Conservation (phyloP, 768 basidiomycete genomes). For the Rhodotorula sphaerocarpa region DNA sequence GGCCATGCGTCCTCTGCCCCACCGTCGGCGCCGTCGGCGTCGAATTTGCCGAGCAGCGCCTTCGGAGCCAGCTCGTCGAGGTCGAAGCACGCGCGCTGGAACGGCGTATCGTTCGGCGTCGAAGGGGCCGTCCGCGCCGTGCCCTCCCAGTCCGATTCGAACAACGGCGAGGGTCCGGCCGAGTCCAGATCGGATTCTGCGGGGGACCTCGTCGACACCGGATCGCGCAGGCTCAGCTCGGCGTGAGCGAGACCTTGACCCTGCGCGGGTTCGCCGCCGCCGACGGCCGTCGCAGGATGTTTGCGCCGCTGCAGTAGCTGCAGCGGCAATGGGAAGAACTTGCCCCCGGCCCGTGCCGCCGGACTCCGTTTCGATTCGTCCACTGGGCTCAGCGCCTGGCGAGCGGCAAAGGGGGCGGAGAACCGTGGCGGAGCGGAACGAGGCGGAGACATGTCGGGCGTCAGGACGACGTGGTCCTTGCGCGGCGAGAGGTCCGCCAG, state of each 20-base stretch:
- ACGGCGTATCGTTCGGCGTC: constrained; percentile 31
- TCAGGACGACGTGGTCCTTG: constrained; percentile 9
- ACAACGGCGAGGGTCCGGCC: constrained; percentile 19
- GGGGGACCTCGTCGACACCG: background rate
- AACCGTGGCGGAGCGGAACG: constrained; percentile 11
- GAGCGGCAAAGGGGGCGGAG: constrained; percentile 8
- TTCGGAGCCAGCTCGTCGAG: constrained; percentile 17
- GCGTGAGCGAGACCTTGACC: too few relatives aligned
- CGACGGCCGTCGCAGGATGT: background rate
- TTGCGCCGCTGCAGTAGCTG: constrained; percentile 17
- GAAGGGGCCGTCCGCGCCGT: constrained; percentile 24
- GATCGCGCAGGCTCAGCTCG: background rate
- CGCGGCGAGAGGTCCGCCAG: background rate
- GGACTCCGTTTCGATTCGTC: background rate
- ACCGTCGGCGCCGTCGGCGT: too few relatives aligned
- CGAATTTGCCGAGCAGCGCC: constrained; percentile 1
- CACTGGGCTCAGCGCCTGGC: background rate
- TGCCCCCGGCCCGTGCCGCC: background rate
- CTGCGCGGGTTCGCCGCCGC: background rate
- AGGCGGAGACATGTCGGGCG: background rate
- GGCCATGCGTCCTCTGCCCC: too few relatives aligned
- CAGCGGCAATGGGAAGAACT: constrained; percentile 23
- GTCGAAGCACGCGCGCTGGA: constrained; percentile 15
- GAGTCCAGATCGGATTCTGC: constrained; percentile 25
- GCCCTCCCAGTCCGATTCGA: constrained; percentile 3